Percentiles rank a stretch among this genome's conserved stretches.
phyloP scores from a whole-genome alignment of 23 red algal species.

The Gracilaria domingensis region DNA sequence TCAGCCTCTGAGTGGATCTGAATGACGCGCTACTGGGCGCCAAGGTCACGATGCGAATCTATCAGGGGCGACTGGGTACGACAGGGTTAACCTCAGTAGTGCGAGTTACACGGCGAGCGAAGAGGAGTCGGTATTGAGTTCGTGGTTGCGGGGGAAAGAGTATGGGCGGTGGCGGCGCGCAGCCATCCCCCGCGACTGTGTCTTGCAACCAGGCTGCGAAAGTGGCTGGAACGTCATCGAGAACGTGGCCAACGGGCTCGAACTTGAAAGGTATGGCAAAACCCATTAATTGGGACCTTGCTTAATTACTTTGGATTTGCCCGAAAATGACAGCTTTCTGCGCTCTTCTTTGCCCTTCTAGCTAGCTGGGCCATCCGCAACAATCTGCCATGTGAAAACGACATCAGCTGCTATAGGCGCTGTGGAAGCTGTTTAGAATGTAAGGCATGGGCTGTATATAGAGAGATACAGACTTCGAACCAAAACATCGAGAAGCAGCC shows the following conservation, averaged over 20 bases:
- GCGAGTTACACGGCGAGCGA: not conserved
- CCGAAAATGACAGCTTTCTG: too few species aligned
- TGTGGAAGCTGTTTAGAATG: too few species aligned
- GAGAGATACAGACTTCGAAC: too few species aligned
- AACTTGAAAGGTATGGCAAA: not conserved
- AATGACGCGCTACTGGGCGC: not conserved
- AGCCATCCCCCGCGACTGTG: not conserved
- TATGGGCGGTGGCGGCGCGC: not conserved
- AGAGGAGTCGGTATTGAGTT: not conserved
- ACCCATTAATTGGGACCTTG: not conserved
- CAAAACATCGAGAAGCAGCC: too few species aligned
- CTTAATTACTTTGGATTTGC: not conserved
- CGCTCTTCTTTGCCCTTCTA: too few species aligned
- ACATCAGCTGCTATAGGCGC: too few species aligned
- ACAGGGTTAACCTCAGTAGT: not conserved
- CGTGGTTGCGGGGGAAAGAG: not conserved
- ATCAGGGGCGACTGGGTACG: not conserved
- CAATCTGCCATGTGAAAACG: too few species aligned
- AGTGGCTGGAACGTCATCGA: slow-evolving; percentile 11
- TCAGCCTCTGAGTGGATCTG: not conserved
- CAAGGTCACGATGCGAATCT: not conserved
- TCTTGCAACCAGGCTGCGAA: not conserved
- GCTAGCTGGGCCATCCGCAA: too few species aligned
- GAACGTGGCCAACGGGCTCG: slow-evolving; percentile 11
- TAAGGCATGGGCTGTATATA: too few species aligned